Base-by-base conservation (phyloP, 208 protist genomes). In the Trichomonas gallinae region DNA sequence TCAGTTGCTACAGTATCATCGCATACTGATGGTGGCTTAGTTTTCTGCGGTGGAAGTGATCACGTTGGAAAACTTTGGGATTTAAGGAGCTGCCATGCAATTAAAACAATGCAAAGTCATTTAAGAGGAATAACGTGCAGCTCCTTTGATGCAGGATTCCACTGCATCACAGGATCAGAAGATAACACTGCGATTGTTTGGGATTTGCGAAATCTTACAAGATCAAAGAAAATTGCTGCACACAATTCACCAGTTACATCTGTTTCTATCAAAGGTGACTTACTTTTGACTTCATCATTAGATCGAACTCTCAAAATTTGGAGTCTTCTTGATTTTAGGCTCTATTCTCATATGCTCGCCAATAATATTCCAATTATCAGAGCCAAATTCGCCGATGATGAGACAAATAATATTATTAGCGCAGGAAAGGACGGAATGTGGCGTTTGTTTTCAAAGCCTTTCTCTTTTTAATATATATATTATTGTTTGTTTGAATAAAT, bases 121-220 rank as follows among this genome's bases (percentile, higher is more conserved):
- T 34, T 21, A 34, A 34, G 17, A 10, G 4, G 44, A 8, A 51
- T 93, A 0, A 93, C 87, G 9, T 93, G 87, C 87, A 9, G 13
- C 2, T 38, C 11, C 4, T 93, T 93, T 26, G 87, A 93, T 51
- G 38, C 42, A 13, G 26, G 36, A 21, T 93, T 38, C 17, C 87
- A 93, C 38, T 23, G 15, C 17, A 31, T 93, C 13, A 40, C 87
- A 44, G 87, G 87, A 51, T 48, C 44, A 15, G 40, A 42, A 34
- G 87, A 93, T 93, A 93, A 93, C 51, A 48, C 87, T 2, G 45
- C 51, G 6, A 93, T 93, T 93, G 26, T 51, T 93, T 93, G 87
- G 87, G 87, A 93, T 93, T 38, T 93, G 9, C 23, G 87, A 38
- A 93, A 93, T 51, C 31, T 93, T 1, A 93, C 40, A 6, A 8